phyloP scores from a whole-genome alignment of 148 eudicot genomes.

The Silene conica region DNA sequence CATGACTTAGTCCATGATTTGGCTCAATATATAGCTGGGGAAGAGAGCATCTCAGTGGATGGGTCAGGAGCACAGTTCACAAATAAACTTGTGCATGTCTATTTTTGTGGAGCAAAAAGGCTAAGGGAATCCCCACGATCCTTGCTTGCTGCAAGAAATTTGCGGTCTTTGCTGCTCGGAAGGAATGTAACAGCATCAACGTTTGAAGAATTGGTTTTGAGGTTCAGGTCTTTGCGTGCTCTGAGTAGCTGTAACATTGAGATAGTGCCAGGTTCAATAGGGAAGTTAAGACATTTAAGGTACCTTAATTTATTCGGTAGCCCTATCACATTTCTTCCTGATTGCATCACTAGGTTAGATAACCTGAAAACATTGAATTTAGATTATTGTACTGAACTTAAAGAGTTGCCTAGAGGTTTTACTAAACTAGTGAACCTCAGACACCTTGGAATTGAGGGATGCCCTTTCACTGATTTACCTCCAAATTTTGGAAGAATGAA shows the following conservation, averaged over 20 bases:
- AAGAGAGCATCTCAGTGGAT: slow-evolving; percentile 6
- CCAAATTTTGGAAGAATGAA: slow-evolving; percentile 5
- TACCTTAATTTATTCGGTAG: background rate
- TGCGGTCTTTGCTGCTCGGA: background rate
- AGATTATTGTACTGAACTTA: background rate
- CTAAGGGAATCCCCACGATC: background rate
- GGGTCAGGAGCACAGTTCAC: background rate
- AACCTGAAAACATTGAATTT: slow-evolving; percentile 15
- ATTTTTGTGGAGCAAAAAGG: background rate
- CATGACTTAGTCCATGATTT: slow-evolving; percentile 24
- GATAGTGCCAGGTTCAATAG: background rate
- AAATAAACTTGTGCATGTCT: background rate
- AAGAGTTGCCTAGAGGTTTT: slow-evolving; percentile 13
- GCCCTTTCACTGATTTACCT: slow-evolving; percentile 1
- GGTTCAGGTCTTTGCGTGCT: slow-evolving; percentile 10
- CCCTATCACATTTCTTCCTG: background rate
- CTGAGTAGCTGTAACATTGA: background rate
- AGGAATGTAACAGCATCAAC: background rate
- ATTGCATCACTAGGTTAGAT: background rate
- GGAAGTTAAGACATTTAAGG: slow-evolving; percentile 16
- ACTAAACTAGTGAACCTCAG: slow-evolving; percentile 21
- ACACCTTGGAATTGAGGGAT: background rate
- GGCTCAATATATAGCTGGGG: slow-evolving; percentile 10
- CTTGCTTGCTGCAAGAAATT: background rate
- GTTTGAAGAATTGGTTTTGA: slow-evolving; percentile 2